phyloP scores from a whole-genome alignment of 306 rosid genomes.

The Luffa aegyptiaca region DNA sequence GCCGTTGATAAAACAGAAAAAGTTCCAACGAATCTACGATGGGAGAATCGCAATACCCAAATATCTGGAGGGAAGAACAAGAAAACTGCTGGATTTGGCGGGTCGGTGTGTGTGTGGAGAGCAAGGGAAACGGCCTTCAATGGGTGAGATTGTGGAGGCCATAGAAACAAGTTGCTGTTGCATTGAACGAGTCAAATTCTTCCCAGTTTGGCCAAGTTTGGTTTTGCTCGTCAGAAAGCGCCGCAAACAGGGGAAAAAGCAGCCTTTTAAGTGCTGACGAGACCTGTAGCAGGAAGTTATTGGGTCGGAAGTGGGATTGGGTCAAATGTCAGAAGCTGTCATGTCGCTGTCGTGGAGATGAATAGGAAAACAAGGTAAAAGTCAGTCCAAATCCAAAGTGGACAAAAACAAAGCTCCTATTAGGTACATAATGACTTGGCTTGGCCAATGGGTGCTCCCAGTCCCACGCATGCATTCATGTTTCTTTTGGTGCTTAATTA shows the following conservation, averaged over 20 bases:
- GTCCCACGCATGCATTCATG: too few relatives aligned
- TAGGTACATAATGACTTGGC: not conserved
- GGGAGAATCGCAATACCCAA: constrained; percentile 1
- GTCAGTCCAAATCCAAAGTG: not conserved
- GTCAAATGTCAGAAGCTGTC: not conserved
- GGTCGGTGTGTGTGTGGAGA: constrained; percentile 30
- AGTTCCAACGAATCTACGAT: constrained; percentile 15
- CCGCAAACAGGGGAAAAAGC: not conserved
- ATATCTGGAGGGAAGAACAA: constrained; percentile 11
- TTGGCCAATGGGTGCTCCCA: not conserved
- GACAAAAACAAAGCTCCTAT: not conserved
- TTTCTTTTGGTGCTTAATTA: too few relatives aligned
- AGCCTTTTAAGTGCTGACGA: not conserved
- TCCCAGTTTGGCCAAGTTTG: constrained; percentile 23
- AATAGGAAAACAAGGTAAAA: not conserved
- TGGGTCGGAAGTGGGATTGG: not conserved
- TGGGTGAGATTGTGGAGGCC: constrained; percentile 21
- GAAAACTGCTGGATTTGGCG: constrained; percentile 13
- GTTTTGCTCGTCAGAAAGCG: not conserved
- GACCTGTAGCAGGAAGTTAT: too few relatives aligned
- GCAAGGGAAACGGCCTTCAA: constrained; percentile 30
- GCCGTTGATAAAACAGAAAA: constrained; percentile 15
- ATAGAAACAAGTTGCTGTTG: constrained; percentile 16
- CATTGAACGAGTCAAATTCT: constrained; percentile 15
- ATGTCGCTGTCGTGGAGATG: not conserved